Conservation (phyloP, 345 rosid species). For the Eucalyptus regnans region DNA sequence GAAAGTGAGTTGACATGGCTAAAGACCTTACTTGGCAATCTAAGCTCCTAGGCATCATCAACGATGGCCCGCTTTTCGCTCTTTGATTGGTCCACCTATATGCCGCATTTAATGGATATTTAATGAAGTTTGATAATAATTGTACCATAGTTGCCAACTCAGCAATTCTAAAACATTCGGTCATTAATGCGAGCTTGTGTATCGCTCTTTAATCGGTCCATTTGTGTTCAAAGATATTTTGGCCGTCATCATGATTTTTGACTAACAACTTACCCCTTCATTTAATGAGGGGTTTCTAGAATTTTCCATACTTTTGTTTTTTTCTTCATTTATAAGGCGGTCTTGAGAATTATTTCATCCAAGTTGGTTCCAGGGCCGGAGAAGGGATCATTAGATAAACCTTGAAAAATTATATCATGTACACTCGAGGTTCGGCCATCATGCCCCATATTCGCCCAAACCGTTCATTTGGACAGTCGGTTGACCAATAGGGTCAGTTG, state of each 20-base stretch:
- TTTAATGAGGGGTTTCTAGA: too few species aligned
- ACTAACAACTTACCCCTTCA: too few species aligned
- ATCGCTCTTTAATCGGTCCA: accelerated
- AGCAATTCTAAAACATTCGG: accelerated
- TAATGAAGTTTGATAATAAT: too few species aligned
- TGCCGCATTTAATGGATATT: too few species aligned
- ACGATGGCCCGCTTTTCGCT: accelerated
- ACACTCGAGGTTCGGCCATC: accelerated
- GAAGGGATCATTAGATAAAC: accelerated
- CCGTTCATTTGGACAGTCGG: accelerated
- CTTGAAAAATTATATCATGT: accelerated
- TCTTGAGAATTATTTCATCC: too few species aligned
- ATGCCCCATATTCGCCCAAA: too few species aligned
- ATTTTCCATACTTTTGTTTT: too few species aligned
- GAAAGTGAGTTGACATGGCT: too few species aligned
- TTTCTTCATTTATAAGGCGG: accelerated
- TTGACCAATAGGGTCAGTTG: accelerated
- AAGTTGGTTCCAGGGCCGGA: accelerated
- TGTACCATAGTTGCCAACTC: too few species aligned
- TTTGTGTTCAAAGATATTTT: too few species aligned
- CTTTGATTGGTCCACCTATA: too few species aligned
- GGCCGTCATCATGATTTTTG: accelerated
- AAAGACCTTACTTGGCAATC: too few species aligned
- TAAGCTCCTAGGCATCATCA: accelerated
- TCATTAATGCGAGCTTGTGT: accelerated